phyloP scores from a whole-genome alignment of 768 basidiomycete species.

The Leccinum pellstonianum region DNA sequence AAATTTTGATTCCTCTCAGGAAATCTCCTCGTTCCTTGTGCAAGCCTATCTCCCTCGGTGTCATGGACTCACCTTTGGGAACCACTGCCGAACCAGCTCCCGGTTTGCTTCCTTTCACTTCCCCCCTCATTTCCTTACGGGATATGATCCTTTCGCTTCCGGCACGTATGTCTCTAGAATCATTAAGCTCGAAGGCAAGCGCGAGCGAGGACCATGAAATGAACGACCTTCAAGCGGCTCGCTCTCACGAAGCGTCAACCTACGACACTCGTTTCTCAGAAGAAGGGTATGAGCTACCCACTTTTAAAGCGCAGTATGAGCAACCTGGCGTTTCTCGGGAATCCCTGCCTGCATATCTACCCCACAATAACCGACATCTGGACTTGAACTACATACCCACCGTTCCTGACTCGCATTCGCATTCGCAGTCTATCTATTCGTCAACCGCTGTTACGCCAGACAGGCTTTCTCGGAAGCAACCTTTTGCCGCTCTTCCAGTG shows the following conservation, averaged over 20 bases:
- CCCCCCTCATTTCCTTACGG: constrained; percentile 23
- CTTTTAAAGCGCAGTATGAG: constrained; percentile 3
- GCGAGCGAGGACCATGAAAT: constrained; percentile 31
- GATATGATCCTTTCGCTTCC: constrained; percentile 27
- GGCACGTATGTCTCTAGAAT: constrained; percentile 31
- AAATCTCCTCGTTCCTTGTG: constrained; percentile 5
- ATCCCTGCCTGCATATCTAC: not conserved
- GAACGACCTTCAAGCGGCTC: constrained; percentile 14
- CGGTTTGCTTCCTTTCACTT: constrained; percentile 9
- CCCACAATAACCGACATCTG: not conserved
- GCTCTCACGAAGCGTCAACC: not conserved
- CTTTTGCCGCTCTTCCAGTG: constrained; percentile 24
- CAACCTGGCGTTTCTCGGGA: not conserved
- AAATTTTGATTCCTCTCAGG: constrained; percentile 68
- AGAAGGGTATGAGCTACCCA: constrained; percentile 18
- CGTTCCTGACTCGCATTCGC: not conserved
- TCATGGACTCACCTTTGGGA: not conserved
- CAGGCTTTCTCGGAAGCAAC: constrained; percentile 9
- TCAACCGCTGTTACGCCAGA: not conserved
- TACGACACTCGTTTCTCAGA: not conserved
- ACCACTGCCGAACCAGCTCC: constrained; percentile 2
- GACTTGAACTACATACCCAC: not conserved
- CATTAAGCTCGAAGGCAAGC: constrained; percentile 28
- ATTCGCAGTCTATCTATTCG: not conserved
- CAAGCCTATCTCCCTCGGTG: not conserved